A percentile compares a stretch with the other conserved stretches of the same genome.
phyloP scores from a whole-genome alignment of 495 filamentous ascomycete genomes.

The Aspergillus saccharolyticus region DNA sequence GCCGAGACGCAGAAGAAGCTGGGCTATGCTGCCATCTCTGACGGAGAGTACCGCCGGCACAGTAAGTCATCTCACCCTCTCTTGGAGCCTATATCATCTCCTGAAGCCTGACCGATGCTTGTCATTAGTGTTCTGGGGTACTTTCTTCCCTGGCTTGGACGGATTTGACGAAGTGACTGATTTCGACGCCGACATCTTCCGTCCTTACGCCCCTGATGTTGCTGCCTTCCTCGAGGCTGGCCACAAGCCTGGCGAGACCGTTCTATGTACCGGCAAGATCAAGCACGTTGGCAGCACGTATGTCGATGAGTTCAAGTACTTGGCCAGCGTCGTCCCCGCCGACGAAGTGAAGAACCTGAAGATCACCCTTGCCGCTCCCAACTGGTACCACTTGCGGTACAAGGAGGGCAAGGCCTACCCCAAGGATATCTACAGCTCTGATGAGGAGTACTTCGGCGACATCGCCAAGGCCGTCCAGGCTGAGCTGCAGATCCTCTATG shows the following conservation, averaged over 20 bases:
- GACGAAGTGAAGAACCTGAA: constrained; percentile 62
- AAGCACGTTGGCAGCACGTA: constrained; percentile 59
- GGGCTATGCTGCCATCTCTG: constrained; percentile 63
- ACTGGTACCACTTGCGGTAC: constrained; percentile 72
- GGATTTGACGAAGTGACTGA: constrained; percentile 60
- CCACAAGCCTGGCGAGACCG: constrained; percentile 69
- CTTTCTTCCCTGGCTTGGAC: constrained; percentile 71
- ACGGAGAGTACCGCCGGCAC: constrained; percentile 72
- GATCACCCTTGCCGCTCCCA: constrained; percentile 66
- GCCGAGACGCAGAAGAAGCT: constrained; percentile 61
- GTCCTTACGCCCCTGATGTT: constrained; percentile 73
- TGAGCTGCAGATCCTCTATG: constrained; percentile 62
- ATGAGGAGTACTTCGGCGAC: constrained; percentile 69
- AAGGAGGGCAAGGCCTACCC: constrained; percentile 65
- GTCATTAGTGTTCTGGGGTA: constrained; percentile 58
- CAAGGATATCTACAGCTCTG: constrained; percentile 56
- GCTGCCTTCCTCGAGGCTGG: constrained; percentile 66
- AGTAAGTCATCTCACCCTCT: constrained; percentile 32
- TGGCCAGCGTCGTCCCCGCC: constrained; percentile 55
- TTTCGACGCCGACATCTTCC: constrained; percentile 59
- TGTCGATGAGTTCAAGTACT: constrained; percentile 62
- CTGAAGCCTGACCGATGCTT: constrained; percentile 4
- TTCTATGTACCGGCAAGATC: constrained; percentile 69
- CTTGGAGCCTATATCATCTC: background rate
- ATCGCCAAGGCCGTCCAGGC: constrained; percentile 68